phyloP scores from a whole-genome alignment of 2,329 filamentous ascomycete genomes.

The Diplodia scrobiculata region DNA sequence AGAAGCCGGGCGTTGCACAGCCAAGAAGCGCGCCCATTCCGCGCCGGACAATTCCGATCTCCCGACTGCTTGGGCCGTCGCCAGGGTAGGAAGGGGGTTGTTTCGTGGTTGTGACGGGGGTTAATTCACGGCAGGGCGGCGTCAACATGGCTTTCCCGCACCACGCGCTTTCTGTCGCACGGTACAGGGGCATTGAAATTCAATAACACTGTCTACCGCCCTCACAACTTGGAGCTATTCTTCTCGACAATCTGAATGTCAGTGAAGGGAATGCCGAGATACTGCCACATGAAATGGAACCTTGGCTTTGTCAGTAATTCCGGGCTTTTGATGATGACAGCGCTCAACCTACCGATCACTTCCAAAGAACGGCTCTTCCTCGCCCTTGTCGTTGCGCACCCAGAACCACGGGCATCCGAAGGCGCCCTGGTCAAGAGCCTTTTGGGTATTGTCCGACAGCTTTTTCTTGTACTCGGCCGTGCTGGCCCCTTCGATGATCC shows the following conservation, averaged over 20 bases:
- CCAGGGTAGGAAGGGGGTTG: background rate
- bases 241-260: conserved; percentile 51
- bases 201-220: background rate
- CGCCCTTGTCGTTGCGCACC: conserved; percentile 55
- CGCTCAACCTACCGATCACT: conserved; percentile 62
- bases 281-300: conserved; percentile 69
- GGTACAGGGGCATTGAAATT: background rate
- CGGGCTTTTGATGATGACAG: background rate
- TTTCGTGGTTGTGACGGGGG: background rate
- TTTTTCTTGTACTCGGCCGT: conserved; percentile 56
- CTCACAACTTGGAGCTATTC: conserved; percentile 41
- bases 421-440: conserved; percentile 63
- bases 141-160: background rate
- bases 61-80: background rate
- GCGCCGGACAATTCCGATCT: background rate
- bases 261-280: conserved; percentile 62
- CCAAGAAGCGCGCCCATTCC: background rate
- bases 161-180: background rate
- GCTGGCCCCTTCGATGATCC: conserved; percentile 58
- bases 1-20: conserved; percentile 2
- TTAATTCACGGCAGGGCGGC: background rate
- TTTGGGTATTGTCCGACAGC: conserved; percentile 61
- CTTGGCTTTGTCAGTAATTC: conserved; percentile 44
- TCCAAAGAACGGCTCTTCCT: conserved; percentile 72
- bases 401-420: conserved; percentile 79